These are phyloP conservation scores for Theobroma cacao DNA, from an alignment of 345 rosid genomes.

Conservation along the genomic window DNA sequence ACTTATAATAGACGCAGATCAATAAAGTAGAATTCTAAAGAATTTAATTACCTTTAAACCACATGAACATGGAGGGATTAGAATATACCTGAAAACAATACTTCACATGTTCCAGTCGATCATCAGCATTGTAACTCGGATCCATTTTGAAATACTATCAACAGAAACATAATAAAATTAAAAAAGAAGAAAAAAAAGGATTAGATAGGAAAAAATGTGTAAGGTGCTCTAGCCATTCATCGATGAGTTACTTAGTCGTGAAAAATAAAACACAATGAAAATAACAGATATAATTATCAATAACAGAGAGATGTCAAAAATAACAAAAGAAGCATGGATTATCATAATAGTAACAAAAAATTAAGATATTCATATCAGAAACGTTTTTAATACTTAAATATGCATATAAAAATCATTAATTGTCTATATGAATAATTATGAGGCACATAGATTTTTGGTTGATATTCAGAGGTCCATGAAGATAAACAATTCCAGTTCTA, in stretches of 20 bases:
- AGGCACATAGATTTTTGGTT: background rate
- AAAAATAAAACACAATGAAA: background rate
- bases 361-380: background rate
- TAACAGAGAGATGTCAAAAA: background rate
- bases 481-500: background rate
- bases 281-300: background rate
- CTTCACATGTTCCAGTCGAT: conserved; percentile 79
- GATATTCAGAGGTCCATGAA: background rate
- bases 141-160: conserved; percentile 91
- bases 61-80: conserved; percentile 9
- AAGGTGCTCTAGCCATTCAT: background rate
- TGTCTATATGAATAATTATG: background rate
- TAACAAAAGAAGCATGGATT: background rate
- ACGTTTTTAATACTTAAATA: background rate
- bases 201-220: background rate
- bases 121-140: conserved; percentile 59
- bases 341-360: background rate
- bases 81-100: conserved; percentile 87
- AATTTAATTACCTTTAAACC: background rate
- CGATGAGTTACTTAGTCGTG: background rate
- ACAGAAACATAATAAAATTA: conserved; percentile 11
- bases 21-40: background rate
- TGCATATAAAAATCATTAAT: background rate
- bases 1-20: background rate
- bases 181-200: background rate